phyloP scores from a whole-genome alignment of 306 rosid species.

The Delonix regia region DNA sequence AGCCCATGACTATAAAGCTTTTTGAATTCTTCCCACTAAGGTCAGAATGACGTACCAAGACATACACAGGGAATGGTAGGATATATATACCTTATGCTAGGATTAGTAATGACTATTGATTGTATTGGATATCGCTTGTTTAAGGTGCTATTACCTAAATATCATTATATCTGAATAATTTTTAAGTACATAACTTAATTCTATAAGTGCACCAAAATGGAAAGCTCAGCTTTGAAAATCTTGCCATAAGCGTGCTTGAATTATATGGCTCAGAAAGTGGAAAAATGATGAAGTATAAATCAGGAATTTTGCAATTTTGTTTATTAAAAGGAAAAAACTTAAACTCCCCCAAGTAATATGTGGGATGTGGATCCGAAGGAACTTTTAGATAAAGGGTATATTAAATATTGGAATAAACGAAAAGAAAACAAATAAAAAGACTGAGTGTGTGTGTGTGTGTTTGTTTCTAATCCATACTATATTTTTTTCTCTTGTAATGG shows the following conservation, averaged over 20 bases:
- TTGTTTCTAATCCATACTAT: background rate
- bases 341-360: background rate
- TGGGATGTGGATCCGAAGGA: background rate
- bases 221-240: background rate
- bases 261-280: conserved; percentile 19
- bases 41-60: background rate
- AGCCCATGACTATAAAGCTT: conserved; percentile 22
- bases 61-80: background rate
- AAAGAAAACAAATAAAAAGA: background rate
- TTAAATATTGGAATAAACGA: background rate
- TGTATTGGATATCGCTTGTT: background rate
- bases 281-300: conserved; percentile 29
- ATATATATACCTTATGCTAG: background rate
- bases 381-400: background rate
- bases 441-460: no score
- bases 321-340: background rate
- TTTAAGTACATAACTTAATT: no score
- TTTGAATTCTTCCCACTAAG: conserved; percentile 13
- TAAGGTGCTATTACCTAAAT: background rate
- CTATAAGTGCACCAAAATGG: background rate
- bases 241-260: background rate
- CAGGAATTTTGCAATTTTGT: background rate
- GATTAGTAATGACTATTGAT: no score
- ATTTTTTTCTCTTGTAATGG: background rate
- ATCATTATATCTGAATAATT: no score